Conservation (phyloP, 2,329 filamentous ascomycete species). For the Phaeosphaeriaceae sp. region DNA sequence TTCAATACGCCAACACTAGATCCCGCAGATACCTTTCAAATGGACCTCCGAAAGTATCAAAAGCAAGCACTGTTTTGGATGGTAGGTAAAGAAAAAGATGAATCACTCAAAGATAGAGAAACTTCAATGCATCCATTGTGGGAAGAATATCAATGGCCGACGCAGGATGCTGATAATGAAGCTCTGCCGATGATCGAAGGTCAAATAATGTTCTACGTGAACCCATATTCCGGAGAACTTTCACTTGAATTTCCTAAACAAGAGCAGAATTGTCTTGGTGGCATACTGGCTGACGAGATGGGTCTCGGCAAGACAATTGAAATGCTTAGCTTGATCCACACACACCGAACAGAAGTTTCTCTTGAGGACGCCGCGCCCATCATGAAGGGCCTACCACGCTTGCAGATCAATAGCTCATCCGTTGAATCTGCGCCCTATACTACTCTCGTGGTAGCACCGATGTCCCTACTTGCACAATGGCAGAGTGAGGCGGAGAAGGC, state of each 20-base stretch:
- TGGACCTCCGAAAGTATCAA: constrained; percentile 89
- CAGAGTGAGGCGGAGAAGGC: constrained; percentile 93
- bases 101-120: constrained; percentile 69
- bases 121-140: constrained; percentile 94
- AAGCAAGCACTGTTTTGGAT: constrained; percentile 97
- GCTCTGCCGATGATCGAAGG: constrained; percentile 69
- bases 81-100: constrained; percentile 87
- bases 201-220: constrained; percentile 85
- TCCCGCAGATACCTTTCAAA: constrained; percentile 78
- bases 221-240: constrained; percentile 94
- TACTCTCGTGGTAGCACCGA: constrained; percentile 93
- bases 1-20: constrained; percentile 89
- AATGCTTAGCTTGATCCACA: constrained; percentile 92
- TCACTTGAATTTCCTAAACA: constrained; percentile 91
- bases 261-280: constrained; percentile 92
- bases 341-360: constrained; percentile 69
- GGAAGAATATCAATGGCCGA: constrained; percentile 94
- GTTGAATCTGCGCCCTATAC: constrained; percentile 80
- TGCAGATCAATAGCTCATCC: constrained; percentile 63
- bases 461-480: constrained; percentile 97
- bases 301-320: constrained; percentile 98
- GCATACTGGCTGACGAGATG: constrained; percentile 96
- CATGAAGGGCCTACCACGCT: constrained; percentile 64
- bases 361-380: constrained; percentile 53
- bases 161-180: constrained; percentile 84